Evolutionary conservation across 2,329 filamentous ascomycete species (phyloP), one percentile per base, ranked within the genome.

Genomic region (Aspergillus calidoustus): DNA sequence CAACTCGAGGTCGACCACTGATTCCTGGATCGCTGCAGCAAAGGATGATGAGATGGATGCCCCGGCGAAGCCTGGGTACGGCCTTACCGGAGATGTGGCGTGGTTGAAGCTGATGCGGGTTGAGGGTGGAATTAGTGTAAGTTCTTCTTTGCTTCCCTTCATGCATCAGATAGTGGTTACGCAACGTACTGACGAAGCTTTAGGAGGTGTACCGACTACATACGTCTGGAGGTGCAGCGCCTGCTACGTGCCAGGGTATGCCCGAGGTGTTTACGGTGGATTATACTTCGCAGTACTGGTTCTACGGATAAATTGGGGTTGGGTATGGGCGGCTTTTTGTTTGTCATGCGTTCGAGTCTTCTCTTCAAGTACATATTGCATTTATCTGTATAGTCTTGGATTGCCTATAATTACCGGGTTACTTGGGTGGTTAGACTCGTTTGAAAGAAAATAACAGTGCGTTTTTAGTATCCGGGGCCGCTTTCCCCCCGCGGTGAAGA

Each of bases 201-300:
- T 67, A 80, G 79, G 76, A 77, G 52, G 71, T 80, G 13, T 81
- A 79, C 59, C 76, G 77, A 46, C 72, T 80, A 7, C 66, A 78
- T 53, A 79, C 78, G 1, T 71, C 71, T 9, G 72, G 72, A 11
- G 79, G 79, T 9, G 61, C 65, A 9, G 55, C 76, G 13, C 77
- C 78, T 23, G 62, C 65, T 30, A 74, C 71, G 0, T 81, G 79
- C 64, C 62, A 68, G 31, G 69, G 70, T 7, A 71, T 75, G 59
- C 53, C 69, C 7, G 62, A 67, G 4, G 73, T 68, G 0, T 68
- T 79, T 34, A 61, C 73, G 54, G 71, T 78, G 23, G 69, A 76
- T 22, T 81, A 81, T 69, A 70, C 75, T 6, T 77, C 79, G 6
- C 74, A 80, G 65, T 80, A 80, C 61, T 80, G 76, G 77, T 78